Conservation (phyloP, 1,139 yeast species). For the Saccharomyces pastorianus region DNA sequence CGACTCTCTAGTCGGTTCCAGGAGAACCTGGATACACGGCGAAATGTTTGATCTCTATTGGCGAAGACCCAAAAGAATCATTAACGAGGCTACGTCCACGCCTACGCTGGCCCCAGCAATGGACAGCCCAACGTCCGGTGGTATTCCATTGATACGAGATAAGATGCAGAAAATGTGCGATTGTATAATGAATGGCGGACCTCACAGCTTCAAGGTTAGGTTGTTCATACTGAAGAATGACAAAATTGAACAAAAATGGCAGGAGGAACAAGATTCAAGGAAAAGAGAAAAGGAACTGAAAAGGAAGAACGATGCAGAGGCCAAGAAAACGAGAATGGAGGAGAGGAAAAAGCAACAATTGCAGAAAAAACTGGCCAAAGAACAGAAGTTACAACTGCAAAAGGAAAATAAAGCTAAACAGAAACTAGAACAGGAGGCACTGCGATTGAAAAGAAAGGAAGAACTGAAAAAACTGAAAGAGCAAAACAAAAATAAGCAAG, state of each 20-base stretch:
- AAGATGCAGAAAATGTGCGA: constrained; percentile 86
- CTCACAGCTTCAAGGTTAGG: constrained; percentile 71
- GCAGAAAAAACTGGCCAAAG: constrained; percentile 28
- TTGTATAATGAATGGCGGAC: constrained; percentile 64
- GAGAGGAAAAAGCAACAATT: constrained; percentile 23
- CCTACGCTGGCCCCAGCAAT: constrained; percentile 13
- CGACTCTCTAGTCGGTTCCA: constrained; percentile 64
- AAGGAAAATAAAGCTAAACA: constrained; percentile 19
- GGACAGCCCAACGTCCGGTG: constrained; percentile 37
- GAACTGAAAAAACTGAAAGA: constrained; percentile 16
- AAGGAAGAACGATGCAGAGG: constrained; percentile 34
- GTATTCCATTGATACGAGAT: constrained; percentile 45
- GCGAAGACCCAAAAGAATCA: constrained; percentile 40
- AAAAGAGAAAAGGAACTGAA: constrained; percentile 34
- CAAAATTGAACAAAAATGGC: constrained; percentile 35
- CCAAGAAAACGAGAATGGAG: constrained; percentile 27
- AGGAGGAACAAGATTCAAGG: constrained; percentile 31
- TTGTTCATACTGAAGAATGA: constrained; percentile 79
- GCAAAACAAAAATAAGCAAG: constrained; percentile 9
- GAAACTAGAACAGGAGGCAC: constrained; percentile 17
- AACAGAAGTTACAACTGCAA: constrained; percentile 16
- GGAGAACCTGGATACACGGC: constrained; percentile 64
- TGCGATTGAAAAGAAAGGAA: constrained; percentile 17
- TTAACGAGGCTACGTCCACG: constrained; percentile 8
- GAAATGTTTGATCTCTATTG: constrained; percentile 76